Conservation (phyloP, 257 asterid species). For the Scutellaria baicalensis region DNA sequence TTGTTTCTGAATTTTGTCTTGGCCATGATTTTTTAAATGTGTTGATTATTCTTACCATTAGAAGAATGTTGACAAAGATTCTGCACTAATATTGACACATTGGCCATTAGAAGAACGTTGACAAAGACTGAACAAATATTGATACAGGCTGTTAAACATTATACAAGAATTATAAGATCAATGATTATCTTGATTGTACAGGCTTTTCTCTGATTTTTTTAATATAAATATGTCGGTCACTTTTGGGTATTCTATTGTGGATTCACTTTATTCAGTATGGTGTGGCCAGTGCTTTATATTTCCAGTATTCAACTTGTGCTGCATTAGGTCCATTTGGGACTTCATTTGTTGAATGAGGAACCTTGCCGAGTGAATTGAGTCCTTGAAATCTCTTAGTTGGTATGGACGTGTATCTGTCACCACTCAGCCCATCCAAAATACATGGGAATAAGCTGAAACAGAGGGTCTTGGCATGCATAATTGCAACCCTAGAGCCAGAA, state of each 20-base stretch:
- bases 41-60: not conserved
- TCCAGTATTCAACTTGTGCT: not conserved
- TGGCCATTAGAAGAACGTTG: not conserved
- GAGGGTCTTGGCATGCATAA: not conserved
- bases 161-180: not conserved
- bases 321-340: not conserved
- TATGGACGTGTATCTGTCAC: not conserved
- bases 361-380: not conserved
- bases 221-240: not conserved
- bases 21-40: not conserved
- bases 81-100: too few relatives aligned
- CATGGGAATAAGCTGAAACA: not conserved
- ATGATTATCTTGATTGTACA: not conserved
- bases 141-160: not conserved
- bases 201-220: not conserved
- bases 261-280: not conserved
- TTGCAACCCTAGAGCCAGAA: not conserved
- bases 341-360: not conserved
- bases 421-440: not conserved
- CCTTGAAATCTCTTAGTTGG: not conserved
- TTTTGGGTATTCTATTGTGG: not conserved
- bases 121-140: not conserved
- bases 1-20: not conserved
- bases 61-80: not conserved
- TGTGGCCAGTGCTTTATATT: not conserved